These are phyloP conservation scores for Yarrowia bubula DNA, from an alignment of 805 yeast genomes.

Conservation along the genomic window DNA sequence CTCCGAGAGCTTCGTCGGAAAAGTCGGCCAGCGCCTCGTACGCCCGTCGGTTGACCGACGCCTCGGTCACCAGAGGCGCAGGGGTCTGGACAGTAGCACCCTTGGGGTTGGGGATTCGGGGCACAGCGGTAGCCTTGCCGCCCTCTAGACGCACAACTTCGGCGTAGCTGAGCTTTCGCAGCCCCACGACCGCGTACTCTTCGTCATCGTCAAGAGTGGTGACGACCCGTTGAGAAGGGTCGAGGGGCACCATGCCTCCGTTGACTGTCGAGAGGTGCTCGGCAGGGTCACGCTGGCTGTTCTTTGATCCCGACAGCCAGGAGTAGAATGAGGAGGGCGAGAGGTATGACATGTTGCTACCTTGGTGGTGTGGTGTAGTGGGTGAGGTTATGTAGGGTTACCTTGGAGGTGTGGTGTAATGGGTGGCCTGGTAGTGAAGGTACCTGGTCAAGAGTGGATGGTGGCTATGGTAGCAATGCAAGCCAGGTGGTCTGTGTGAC, in stretches of 20 bases:
- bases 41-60: constrained; percentile 21
- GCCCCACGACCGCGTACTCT: constrained; percentile 48
- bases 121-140: constrained; percentile 26
- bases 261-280: constrained; percentile 24
- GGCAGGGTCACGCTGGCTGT: constrained; percentile 15
- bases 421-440: neutral
- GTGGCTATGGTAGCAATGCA: neutral
- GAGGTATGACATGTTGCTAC: constrained; percentile 7
- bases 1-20: constrained; percentile 20
- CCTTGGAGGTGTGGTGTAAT: neutral
- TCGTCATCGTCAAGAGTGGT: constrained; percentile 31
- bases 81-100: neutral
- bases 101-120: constrained; percentile 21
- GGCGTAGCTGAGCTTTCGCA: constrained; percentile 52
- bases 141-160: constrained; percentile 46
- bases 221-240: constrained; percentile 23
- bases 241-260: constrained; percentile 24
- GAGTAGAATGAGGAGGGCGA: constrained; percentile 24
- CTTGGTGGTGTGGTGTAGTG: neutral
- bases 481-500: neutral
- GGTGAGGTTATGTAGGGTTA: neutral
- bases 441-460: neutral
- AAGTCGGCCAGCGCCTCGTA: constrained; percentile 16
- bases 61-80: constrained; percentile 9
- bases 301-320: constrained; percentile 21